Base-by-base conservation (phyloP, 73 alveolate species). In the Paramecium tetraurelia region DNA sequence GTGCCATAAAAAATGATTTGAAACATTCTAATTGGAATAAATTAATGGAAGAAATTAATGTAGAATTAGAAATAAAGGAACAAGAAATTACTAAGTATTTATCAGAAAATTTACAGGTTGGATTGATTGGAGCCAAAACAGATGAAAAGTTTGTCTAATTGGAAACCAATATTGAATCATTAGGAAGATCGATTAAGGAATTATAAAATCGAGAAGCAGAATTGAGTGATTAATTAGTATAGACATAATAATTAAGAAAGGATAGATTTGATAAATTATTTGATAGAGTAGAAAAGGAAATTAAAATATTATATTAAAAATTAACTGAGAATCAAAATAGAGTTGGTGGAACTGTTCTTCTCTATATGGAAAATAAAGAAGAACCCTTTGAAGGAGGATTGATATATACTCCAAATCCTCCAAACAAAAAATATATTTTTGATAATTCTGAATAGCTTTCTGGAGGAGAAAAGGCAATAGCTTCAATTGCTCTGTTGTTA, bases 401-500 rank as follows among this genome's bases (percentile, higher is more conserved):
- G 71, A 94, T 92, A n/a, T 97, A 92, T 93, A 89, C 94, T 21
- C 99, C 99, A 1, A 92, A 95, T 1, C 99, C 99, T 4, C 99
- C 99, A 0, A 96, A 97, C 72, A 97, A 97, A 95, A 90, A 97
- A 86, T 95, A 92, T 46, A 94, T 96, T 44, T 95, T 94, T 86
- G 99, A 97, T 22, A 44, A 80, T 41, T 44, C 76, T 41, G 90
- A 80, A 46, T 14, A 80, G 12, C 57, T 80, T 20, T 96, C 99
- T 6, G 99, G 99, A 43, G 99, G 99, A 16, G 99, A 97, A 92
- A 97, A 96, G 85, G 96, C 99, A 20, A 95, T 97, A 9, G 99
- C 99, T 5, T 96, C 97, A 24, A 94, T 97, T 5, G 96, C 98
- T 36, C 84, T 97, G 35, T 71, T 96, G 16, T 92, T 96, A 70